Conservation (phyloP, 352 stramenopile genomes). For the Globisporangium iwayamae region DNA sequence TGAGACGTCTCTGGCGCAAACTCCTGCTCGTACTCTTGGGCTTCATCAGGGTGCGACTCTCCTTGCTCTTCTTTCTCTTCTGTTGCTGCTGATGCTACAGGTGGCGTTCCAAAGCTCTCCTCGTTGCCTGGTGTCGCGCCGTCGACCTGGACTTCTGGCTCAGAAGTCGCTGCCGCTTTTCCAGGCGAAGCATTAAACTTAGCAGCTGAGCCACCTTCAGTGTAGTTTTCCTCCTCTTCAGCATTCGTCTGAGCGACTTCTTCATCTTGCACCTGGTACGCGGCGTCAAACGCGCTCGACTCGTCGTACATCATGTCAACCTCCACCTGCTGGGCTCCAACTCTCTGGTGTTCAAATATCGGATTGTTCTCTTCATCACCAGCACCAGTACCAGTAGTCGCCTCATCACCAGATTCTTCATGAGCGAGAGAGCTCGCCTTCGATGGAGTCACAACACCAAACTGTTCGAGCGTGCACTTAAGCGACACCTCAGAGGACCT, state of each 20-base stretch:
- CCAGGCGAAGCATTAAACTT: background rate
- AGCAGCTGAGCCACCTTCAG: background rate
- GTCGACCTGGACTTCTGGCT: background rate
- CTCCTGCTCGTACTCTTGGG: constrained; percentile 10
- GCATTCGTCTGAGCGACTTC: background rate
- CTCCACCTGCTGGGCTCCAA: background rate
- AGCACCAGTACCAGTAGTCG: background rate
- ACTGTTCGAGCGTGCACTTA: constrained; percentile 11
- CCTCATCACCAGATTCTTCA: background rate
- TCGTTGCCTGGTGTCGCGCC: background rate
- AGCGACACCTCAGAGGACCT: constrained; percentile 7
- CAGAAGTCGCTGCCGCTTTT: background rate
- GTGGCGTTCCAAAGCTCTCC: background rate
- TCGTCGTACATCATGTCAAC: background rate
- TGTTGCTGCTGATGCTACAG: background rate
- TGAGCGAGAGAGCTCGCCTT: background rate
- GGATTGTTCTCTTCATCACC: background rate
- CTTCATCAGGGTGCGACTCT: background rate
- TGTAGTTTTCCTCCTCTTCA: background rate
- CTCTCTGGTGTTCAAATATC: background rate
- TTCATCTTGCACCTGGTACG: background rate
- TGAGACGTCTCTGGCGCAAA: constrained; percentile 9
- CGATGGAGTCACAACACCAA: background rate
- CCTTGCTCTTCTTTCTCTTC: background rate
- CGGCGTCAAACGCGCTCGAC: background rate